phyloP scores from a whole-genome alignment of 1,139 yeast genomes.

The Pichia sp. region DNA sequence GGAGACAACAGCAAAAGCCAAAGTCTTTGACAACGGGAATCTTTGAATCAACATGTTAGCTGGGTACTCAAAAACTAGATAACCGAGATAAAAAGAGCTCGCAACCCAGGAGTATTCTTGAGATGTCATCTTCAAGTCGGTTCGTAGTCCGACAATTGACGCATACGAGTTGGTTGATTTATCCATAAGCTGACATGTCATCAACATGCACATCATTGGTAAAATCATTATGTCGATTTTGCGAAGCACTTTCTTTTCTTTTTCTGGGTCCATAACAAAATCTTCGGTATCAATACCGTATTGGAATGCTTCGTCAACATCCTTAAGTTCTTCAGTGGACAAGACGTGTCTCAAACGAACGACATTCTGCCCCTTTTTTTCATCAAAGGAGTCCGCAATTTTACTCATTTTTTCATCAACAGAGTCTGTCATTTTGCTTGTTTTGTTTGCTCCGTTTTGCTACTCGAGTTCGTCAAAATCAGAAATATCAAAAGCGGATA shows the following conservation, averaged over 20 bases:
- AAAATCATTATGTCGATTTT: constrained; percentile 52
- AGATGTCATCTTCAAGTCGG: constrained; percentile 46
- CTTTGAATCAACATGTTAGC: constrained; percentile 40
- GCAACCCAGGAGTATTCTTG: constrained; percentile 55
- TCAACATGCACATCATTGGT: constrained; percentile 51
- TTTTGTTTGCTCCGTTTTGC: too few relatives aligned
- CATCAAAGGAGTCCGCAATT: neutral
- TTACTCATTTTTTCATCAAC: too few relatives aligned
- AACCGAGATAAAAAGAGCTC: constrained; percentile 52
- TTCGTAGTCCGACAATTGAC: constrained; percentile 48
- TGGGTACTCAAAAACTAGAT: constrained; percentile 44
- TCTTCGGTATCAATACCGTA: constrained; percentile 22
- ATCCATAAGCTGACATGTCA: constrained; percentile 61
- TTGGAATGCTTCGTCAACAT: constrained; percentile 16
- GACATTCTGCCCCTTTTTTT: neutral
- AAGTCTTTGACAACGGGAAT: constrained; percentile 40
- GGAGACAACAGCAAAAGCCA: constrained; percentile 36
- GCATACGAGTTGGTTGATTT: constrained; percentile 58
- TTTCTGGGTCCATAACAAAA: constrained; percentile 25
- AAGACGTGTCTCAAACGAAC: neutral
- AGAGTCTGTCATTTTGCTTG: too few relatives aligned
- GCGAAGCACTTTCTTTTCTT: constrained; percentile 36
- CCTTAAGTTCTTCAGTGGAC: constrained; percentile 3
- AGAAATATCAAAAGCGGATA: too few relatives aligned
- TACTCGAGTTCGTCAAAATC: too few relatives aligned